Conservation (phyloP, 2,329 filamentous ascomycete species). For the Teratosphaeriaceae sp. region DNA sequence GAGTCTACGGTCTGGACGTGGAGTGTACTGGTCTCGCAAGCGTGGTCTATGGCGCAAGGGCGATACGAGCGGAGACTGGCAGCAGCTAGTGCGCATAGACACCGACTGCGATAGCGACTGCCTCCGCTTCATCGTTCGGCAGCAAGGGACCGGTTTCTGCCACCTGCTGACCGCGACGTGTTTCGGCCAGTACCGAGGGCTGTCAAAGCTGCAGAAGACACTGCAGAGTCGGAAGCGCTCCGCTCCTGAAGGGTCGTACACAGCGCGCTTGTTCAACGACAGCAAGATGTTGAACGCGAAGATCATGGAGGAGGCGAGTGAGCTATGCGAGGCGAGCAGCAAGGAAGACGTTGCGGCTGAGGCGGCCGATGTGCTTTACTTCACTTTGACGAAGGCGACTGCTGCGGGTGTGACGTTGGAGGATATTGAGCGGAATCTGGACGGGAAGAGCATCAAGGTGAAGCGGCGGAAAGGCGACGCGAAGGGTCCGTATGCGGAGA, state of each 20-base stretch:
- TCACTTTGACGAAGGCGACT: slow-evolving; percentile 84
- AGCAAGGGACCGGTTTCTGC: slow-evolving; percentile 85
- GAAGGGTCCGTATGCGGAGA: slow-evolving; percentile 85
- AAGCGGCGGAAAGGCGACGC: slow-evolving; percentile 90
- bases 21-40: slow-evolving; percentile 95
- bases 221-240: slow-evolving; percentile 72
- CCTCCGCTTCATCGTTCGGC: slow-evolving; percentile 79
- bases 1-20: slow-evolving; percentile 70
- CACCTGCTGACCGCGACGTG: slow-evolving; percentile 89
- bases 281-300: slow-evolving; percentile 85
- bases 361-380: slow-evolving; percentile 92
- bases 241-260: slow-evolving; percentile 87
- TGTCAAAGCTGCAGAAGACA: slow-evolving; percentile 81
- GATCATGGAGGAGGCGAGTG: slow-evolving; percentile 97
- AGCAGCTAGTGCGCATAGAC: slow-evolving; percentile 77
- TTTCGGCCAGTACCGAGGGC: slow-evolving; percentile 76
- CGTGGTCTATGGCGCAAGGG: slow-evolving; percentile 96
- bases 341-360: slow-evolving; percentile 87
- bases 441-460: slow-evolving; percentile 91
- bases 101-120: slow-evolving; percentile 94
- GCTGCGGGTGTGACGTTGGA: slow-evolving; percentile 76
- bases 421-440: slow-evolving; percentile 86
- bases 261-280: slow-evolving; percentile 85
- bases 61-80: slow-evolving; percentile 85
- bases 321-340: slow-evolving; percentile 79